A percentile compares a stretch with the other conserved stretches of the same genome.
phyloP scores from a whole-genome alignment of 192 early-diverging fungal species.

The Neocallimastix lanati region DNA sequence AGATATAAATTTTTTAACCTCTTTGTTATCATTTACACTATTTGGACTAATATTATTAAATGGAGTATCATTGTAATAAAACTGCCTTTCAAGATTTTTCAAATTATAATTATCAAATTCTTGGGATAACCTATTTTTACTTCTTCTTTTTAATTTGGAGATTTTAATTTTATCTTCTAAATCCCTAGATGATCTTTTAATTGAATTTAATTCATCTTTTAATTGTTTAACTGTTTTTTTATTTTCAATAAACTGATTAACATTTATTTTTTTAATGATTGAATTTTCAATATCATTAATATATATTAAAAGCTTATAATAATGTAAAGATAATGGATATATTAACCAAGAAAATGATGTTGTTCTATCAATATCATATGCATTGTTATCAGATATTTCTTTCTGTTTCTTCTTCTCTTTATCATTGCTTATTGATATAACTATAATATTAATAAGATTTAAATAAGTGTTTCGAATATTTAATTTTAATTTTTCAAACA shows the following conservation, averaged over 20 bases:
- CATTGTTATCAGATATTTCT: background rate
- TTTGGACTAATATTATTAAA: background rate
- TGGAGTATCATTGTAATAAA: background rate
- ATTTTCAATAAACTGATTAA: background rate
- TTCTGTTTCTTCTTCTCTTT: background rate
- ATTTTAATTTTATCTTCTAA: background rate
- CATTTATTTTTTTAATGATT: background rate
- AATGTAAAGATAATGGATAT: background rate
- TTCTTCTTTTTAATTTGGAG: background rate
- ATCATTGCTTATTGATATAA: background rate
- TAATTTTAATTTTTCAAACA: background rate
- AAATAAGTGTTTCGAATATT: background rate
- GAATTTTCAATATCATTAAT: background rate
- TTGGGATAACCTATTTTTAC: background rate
- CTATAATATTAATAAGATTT: background rate
- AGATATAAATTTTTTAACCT: background rate
- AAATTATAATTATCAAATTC: background rate
- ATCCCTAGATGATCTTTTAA: background rate
- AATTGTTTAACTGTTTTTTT: background rate
- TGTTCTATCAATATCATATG: background rate
- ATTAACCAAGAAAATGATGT: background rate
- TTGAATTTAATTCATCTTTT: background rate
- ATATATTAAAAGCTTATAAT: background rate
- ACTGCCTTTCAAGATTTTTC: background rate
- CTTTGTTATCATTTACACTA: background rate